Evolutionary conservation across 2,329 filamentous ascomycete genomes (phyloP), one percentile per base, ranked within the genome.

Genomic region (Aspergillus eucalypticola): DNA sequence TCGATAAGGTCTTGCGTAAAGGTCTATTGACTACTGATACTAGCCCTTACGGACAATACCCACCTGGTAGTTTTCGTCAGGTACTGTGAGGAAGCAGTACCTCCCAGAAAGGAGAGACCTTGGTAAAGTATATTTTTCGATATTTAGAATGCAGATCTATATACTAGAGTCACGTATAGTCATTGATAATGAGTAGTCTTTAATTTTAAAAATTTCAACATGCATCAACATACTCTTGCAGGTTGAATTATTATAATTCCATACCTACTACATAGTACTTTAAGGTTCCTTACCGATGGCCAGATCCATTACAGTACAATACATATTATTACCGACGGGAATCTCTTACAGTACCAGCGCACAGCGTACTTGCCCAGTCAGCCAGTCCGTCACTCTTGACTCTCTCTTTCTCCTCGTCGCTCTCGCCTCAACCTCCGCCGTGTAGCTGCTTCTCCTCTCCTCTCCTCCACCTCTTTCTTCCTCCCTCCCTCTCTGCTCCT

Each of bases 371-470:
- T 23, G 41, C 21, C 41, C 19, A 19, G 17, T 19, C 41, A 42
- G 41, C 19, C 17, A 42, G 41, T 21, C 41, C 19, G 41, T 19
- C 41, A 44, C 32, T 13, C 32, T 35, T 13, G 49, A 38, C 39
- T 32, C 6, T 55, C n/a, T 8, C 17, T 44, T 17, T 21, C 41
- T 44, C 19, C 41, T 19, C 19, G 19, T 55, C n/a, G 23, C 29
- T 32, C 39, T 54, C 35, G 25, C 53, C 53, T 55, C 39, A 55
- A 55, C 39, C 23, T 55, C 41, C 39, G 53, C 53, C 29, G 46
- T 50, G 46, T 27, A 50, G 39, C 53, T 55, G n/a, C 39, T 46
- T 52, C 15, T 35, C 29, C 8, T 35, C 29, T 38, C 29, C 35
- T 23, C 17, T 32, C 19, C 38, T 42, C 25, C 29, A 13, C 27